These are phyloP conservation scores for Alternaria tenuissima DNA, from an alignment of 2,329 filamentous ascomycete species.

Conservation along the genomic window DNA sequence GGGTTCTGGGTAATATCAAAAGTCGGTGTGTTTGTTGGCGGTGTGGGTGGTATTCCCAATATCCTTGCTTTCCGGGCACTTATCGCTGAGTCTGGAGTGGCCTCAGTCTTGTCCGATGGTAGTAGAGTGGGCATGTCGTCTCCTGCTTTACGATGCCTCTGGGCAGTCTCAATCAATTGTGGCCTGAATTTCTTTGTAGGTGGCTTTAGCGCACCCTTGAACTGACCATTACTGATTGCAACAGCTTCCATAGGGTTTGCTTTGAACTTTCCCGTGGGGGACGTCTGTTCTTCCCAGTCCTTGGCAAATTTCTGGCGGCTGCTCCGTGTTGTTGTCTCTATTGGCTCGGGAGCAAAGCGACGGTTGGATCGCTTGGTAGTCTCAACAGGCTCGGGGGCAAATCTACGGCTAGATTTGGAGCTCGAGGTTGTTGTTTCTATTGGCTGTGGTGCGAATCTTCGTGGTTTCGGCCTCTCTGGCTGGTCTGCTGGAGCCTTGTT, in stretches of 20 bases:
- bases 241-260: constrained; percentile 42
- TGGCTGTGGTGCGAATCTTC: constrained; percentile 48
- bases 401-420: constrained; percentile 56
- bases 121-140: constrained; percentile 69
- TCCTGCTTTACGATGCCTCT: constrained; percentile 72
- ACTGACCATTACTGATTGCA: constrained; percentile 29
- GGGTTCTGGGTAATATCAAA: constrained; percentile 43
- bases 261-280: constrained; percentile 37
- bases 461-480: constrained; percentile 27
- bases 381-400: constrained; percentile 75
- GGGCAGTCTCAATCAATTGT: constrained; percentile 81
- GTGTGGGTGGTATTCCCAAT: constrained; percentile 60
- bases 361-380: constrained; percentile 66
- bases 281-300: constrained; percentile 36
- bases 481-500: constrained; percentile 70
- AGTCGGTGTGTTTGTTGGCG: constrained; percentile 50
- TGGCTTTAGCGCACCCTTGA: constrained; percentile 30
- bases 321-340: constrained; percentile 41
- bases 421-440: constrained; percentile 45
- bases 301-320: constrained; percentile 41
- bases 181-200: constrained; percentile 69
- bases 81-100: constrained; percentile 61
- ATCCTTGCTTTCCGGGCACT: constrained; percentile 46
- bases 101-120: constrained; percentile 76
- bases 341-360: constrained; percentile 52